Base-by-base conservation (phyloP, 164 flowering plant species). In the Kingdonia uniflora region DNA sequence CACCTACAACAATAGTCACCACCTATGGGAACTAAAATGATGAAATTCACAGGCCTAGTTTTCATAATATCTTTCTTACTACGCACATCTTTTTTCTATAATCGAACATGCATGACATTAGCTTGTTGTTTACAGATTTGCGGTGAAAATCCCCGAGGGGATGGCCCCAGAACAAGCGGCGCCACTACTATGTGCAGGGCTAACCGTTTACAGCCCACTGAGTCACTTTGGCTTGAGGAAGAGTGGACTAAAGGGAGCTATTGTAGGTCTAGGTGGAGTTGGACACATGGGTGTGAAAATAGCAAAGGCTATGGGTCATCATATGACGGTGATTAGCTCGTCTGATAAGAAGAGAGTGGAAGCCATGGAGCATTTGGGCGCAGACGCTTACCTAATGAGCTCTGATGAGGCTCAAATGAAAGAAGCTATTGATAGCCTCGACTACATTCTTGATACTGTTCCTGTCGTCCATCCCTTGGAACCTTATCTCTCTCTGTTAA, bases 401-500 rank as follows among this genome's bases (percentile, higher is more conserved):
- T 26, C 56, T 10, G 63, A 59, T n/a, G 20, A 56, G 1, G 51
- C 14, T 0, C 51, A 59, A n/a, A 59, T 59, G 63, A 35, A 29
- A 35, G 23, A 35, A 19, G 56, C 56, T 14, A 19, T 23, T 0
- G 63, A 59, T 6, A 59, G 51, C 42, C 17, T 59, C 1, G 56
- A 59, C 20, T 59, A 59, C 8, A 59, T 59, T 4, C 29, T 59
- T 7, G 63, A 59, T 22, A 59, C 63, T 2, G 23, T 59, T 2
- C 63, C 63, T 20, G 63, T 44, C 4, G 22, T 24, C 8, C 63
- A 59, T 21, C 56, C 63, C 11, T 42, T 59, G 1, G 63, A 59
- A 23, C 63, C 63, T 14, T 83, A 80, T 42, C 74, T 86, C 4
- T 63, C 82, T 14, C 41, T 80, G 61, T 53, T 89, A 67, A 81